Evolutionary conservation across 805 yeast species (phyloP).

Genomic region (Metschnikowia proteae): DNA sequence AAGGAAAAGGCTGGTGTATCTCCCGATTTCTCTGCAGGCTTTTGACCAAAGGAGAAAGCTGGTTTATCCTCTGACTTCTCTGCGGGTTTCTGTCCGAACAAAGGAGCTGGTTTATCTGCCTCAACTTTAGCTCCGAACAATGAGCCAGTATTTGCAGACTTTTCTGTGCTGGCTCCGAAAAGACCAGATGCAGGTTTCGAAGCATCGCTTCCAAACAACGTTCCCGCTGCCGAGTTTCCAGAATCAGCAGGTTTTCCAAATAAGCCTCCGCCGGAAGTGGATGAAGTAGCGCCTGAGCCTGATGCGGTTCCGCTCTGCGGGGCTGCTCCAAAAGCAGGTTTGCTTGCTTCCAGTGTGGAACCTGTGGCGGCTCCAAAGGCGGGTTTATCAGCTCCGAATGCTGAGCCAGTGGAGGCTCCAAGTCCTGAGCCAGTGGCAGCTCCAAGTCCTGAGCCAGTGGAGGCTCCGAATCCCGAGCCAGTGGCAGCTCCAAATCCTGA

Average conservation of each 20-base stretch:
- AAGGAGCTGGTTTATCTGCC: neutral
- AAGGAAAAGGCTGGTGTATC: conserved; percentile 12
- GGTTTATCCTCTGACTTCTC: conserved; percentile 3
- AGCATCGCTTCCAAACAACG: conserved; percentile 3
- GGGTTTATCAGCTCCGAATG: neutral
- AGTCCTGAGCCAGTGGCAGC: neutral
- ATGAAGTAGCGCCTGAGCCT: neutral
- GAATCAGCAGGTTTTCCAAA: neutral
- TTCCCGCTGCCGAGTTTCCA: conserved; percentile 2
- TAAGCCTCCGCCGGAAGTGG: neutral
- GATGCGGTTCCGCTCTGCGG: neutral
- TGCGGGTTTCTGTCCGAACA: conserved; percentile 1
- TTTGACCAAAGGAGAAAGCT: conserved; percentile 5
- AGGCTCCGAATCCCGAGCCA: no score
- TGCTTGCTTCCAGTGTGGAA: no score
- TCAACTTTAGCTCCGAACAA: conserved; percentile 9
- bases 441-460: neutral
- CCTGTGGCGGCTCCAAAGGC: neutral
- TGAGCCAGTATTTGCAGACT: neutral
- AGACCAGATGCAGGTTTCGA: conserved; percentile 2
- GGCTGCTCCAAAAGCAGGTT: neutral
- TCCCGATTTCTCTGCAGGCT: conserved; percentile 7
- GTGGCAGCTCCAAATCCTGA: no score
- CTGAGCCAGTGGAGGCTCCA: neutral
- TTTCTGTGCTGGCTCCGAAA: neutral